phyloP scores from a whole-genome alignment of 768 basidiomycete species.

The Pleurotus tuoliensis region DNA sequence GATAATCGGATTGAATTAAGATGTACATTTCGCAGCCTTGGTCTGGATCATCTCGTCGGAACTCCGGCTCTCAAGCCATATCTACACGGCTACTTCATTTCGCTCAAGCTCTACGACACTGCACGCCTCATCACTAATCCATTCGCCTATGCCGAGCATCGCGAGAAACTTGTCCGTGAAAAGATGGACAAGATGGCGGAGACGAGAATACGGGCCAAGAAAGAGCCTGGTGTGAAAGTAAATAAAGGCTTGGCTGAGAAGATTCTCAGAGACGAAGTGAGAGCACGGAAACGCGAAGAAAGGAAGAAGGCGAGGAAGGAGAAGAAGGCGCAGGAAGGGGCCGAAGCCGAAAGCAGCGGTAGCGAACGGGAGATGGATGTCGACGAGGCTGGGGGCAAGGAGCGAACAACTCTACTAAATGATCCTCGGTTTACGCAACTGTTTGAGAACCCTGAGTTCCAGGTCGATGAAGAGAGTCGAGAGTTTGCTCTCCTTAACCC shows the following conservation, averaged over 20 bases:
- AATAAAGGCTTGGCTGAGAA: slow-evolving; percentile 84
- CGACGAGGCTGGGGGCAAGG: slow-evolving; percentile 19
- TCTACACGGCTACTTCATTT: slow-evolving; percentile 99
- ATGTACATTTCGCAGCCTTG: slow-evolving; percentile 52
- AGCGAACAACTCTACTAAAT: slow-evolving; percentile 51
- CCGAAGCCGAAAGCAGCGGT: slow-evolving; percentile 30
- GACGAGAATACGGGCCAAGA: slow-evolving; percentile 83
- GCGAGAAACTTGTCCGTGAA: slow-evolving; percentile 80
- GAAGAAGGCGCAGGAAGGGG: slow-evolving; percentile 32
- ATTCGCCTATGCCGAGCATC: slow-evolving; percentile 91
- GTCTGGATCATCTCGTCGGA: slow-evolving; percentile 92
- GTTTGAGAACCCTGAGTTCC: slow-evolving; percentile 88
- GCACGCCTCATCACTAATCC: slow-evolving; percentile 96
- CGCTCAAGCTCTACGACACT: slow-evolving; percentile 92
- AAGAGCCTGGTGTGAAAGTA: slow-evolving; percentile 67
- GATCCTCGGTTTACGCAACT: slow-evolving; percentile 90
- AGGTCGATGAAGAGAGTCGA: slow-evolving; percentile 82
- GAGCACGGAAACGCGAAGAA: slow-evolving; percentile 50
- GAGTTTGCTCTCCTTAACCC: slow-evolving; percentile 95
- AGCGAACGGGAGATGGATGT: slow-evolving; percentile 29
- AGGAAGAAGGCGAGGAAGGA: slow-evolving; percentile 45
- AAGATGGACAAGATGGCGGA: slow-evolving; percentile 94
- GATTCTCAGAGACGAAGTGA: slow-evolving; percentile 64
- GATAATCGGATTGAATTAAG: neutral
- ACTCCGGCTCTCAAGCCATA: slow-evolving; percentile 96